phyloP scores from a whole-genome alignment of 108 stramenopile species.

The Aurantiochytrium sp. region DNA sequence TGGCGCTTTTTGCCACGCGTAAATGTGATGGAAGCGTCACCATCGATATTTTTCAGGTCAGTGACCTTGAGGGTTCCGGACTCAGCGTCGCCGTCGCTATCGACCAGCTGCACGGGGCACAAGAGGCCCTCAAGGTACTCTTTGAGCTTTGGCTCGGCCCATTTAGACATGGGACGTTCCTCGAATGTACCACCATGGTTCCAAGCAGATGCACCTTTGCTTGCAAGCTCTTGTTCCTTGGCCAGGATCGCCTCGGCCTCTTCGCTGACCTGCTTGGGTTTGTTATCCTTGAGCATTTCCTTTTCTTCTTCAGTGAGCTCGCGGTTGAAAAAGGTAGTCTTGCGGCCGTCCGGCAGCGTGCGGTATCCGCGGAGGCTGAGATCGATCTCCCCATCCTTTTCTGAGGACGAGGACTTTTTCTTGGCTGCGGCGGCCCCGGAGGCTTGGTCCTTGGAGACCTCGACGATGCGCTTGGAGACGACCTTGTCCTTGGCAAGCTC shows the following conservation, averaged over 20 bases:
- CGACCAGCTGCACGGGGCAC: constrained; percentile 11
- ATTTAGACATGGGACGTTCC: constrained; percentile 73
- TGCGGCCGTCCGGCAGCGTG: constrained; percentile 77
- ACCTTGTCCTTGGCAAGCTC: constrained; percentile 60
- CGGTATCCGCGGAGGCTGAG: constrained; percentile 77
- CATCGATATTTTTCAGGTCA: constrained; percentile 60
- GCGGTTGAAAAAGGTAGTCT: constrained; percentile 85
- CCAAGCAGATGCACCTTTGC: constrained; percentile 62
- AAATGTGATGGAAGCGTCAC: constrained; percentile 83
- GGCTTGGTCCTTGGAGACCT: constrained; percentile 22
- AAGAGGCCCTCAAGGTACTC: constrained; percentile 46
- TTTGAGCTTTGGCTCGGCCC: constrained; percentile 56
- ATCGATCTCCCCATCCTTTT: constrained; percentile 14
- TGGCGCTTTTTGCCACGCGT: constrained; percentile 82
- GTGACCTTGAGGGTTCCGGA: constrained; percentile 43
- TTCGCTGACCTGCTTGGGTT: constrained; percentile 63
- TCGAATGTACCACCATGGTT: constrained; percentile 89
- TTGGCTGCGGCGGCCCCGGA: constrained; percentile 27
- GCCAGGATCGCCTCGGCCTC: constrained; percentile 29
- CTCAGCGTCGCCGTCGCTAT: not conserved
- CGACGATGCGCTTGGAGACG: constrained; percentile 25
- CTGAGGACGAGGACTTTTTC: constrained; percentile 9
- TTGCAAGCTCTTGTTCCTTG: not conserved
- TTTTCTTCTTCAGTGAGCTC: constrained; percentile 79
- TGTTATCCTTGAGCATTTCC: constrained; percentile 68